These are phyloP conservation scores for Casuarina equisetifolia DNA, from an alignment of 306 rosid species.

Conservation along the genomic window DNA sequence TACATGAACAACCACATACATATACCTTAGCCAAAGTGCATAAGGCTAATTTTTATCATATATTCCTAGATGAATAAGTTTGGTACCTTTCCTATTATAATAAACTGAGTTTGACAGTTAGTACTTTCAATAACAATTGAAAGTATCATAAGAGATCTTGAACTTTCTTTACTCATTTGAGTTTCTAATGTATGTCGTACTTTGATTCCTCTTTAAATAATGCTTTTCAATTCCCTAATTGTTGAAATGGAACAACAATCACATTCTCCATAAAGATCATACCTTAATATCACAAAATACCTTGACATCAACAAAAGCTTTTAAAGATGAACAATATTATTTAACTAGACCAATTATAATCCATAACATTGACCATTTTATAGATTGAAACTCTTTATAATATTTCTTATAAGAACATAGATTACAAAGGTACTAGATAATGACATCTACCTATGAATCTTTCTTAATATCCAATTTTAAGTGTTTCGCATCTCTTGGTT, in stretches of 20 bases:
- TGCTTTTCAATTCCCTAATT: constrained; percentile 60
- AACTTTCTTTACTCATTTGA: constrained; percentile 73
- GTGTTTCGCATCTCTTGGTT: constrained; percentile 71
- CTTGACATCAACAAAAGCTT: constrained; percentile 12
- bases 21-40: too few relatives aligned
- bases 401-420: background rate
- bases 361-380: background rate
- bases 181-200: constrained; percentile 77
- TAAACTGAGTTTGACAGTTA: too few relatives aligned
- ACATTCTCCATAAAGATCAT: constrained; percentile 86
- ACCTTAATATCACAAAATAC: constrained; percentile 56
- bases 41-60: too few relatives aligned
- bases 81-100: too few relatives aligned
- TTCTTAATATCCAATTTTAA: constrained; percentile 79
- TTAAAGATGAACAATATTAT: background rate
- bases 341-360: background rate
- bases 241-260: constrained; percentile 68
- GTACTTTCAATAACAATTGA: too few relatives aligned
- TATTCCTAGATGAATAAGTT: too few relatives aligned
- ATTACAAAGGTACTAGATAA: constrained; percentile 5
- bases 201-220: constrained; percentile 80
- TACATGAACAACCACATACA: too few relatives aligned
- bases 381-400: background rate
- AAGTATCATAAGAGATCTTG: too few relatives aligned
- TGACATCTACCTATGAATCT: constrained; percentile 71